Evolutionary conservation across 805 yeast genomes (phyloP), one percentile per base, ranked within the genome.

Genomic region (Spathaspora sp.): DNA sequence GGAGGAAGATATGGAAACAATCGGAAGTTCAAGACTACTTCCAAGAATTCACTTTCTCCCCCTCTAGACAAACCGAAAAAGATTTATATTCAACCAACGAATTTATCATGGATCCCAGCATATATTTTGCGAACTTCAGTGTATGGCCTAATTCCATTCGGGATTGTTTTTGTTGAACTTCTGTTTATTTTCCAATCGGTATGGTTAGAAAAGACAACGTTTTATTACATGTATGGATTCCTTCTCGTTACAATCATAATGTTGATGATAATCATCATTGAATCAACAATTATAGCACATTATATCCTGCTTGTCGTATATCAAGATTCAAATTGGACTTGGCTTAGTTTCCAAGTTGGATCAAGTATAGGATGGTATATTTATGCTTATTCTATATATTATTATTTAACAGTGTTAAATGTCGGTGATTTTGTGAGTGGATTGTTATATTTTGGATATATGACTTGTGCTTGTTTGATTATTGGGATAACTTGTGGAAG

Each of bases 151-250:
- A 76, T 87, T 47, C 96, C 97, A 35, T 90, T 89, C 62, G 83
- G 86, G 16, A 83, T 89, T 11, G 83, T 88, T n/a, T 86, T 85
- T 62, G 90, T 87, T 50, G 96, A 90, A 62, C 70, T 90, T 53
- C 68, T 83, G 50, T 86, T 83, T 64, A 77, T 89, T 28, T 83
- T 87, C 70, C 82, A 87, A 64, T 81, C 92, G 1, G 73, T 89
- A 10, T 89, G 96, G 93, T 71, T 85, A 52, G 91, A 87, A 60
- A 86, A 86, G 65, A 81, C 91, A 0, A 81, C 92, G 2, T 87
- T 83, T 60, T 87, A 87, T 66, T 87, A 84, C 71, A 80, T 84
- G 79, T 89, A 87, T 66, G 94, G 96, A 2, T 89, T 88, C 62
- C 70, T 90, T 19, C 75, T 86, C 19, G 69, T 82, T 26, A 86